phyloP scores from a whole-genome alignment of 23 red algal species.

The Agarophyton chilense region DNA sequence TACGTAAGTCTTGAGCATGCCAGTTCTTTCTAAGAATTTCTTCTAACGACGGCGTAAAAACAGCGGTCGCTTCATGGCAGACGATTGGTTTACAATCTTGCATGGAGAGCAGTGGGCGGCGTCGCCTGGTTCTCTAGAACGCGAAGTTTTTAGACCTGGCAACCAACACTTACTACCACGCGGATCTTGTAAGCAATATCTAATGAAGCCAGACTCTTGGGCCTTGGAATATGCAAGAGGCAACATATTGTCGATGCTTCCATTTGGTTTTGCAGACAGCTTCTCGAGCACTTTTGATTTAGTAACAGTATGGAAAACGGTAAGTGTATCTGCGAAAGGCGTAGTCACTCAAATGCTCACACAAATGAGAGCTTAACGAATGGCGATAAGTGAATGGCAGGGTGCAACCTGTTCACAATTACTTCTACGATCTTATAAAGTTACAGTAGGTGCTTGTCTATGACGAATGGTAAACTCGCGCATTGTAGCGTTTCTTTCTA shows the following conservation, averaged over 20 bases:
- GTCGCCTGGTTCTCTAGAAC: constrained; percentile 35
- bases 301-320: constrained; percentile 39
- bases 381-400: neutral
- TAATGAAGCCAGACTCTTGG: constrained; percentile 57
- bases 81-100: constrained; percentile 82
- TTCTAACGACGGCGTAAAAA: neutral
- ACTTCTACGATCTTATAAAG: too few relatives aligned
- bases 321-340: constrained; percentile 58
- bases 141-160: constrained; percentile 64
- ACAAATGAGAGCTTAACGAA: constrained; percentile 7
- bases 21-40: neutral
- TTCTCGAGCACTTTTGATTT: constrained; percentile 69
- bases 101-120: constrained; percentile 73
- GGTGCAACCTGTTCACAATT: too few relatives aligned
- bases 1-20: constrained; percentile 36
- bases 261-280: constrained; percentile 72
- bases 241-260: constrained; percentile 84
- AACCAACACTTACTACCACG: constrained; percentile 68
- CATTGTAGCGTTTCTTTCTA: neutral
- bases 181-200: constrained; percentile 63
- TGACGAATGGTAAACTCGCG: neutral
- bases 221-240: constrained; percentile 83
- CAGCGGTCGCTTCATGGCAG: constrained; percentile 77
- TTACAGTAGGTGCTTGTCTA: too few relatives aligned
- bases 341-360: constrained; percentile 58